Percentiles rank a stretch among this genome's conserved stretches.
These are phyloP conservation scores for Exophiala calicioides DNA, from an alignment of 2,329 filamentous ascomycete species.

Conservation along the genomic window DNA sequence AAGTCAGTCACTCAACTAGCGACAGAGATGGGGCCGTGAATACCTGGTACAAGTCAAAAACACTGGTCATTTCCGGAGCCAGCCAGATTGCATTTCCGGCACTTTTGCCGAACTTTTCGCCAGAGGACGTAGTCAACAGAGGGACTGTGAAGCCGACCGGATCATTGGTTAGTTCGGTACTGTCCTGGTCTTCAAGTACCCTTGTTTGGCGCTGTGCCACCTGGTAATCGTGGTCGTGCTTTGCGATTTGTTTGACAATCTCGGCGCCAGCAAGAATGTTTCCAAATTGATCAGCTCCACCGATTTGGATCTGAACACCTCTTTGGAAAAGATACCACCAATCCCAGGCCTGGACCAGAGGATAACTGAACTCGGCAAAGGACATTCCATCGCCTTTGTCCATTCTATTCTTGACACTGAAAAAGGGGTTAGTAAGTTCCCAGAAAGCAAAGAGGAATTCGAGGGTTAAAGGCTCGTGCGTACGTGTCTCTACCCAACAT, in stretches of 20 bases:
- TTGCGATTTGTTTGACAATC: slow-evolving; percentile 73
- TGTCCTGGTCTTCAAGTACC: slow-evolving; percentile 14
- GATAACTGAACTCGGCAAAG: slow-evolving; percentile 89
- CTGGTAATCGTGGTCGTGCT: slow-evolving; percentile 51
- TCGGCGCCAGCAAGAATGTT: slow-evolving; percentile 93
- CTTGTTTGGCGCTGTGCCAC: slow-evolving; percentile 22
- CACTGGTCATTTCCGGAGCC: slow-evolving; percentile 73
- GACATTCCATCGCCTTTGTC: slow-evolving; percentile 89
- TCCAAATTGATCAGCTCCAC: slow-evolving; percentile 92
- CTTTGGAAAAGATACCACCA: slow-evolving; percentile 85
- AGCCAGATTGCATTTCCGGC: slow-evolving; percentile 94
- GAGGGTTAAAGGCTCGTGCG: no score
- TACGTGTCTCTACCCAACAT: slow-evolving; percentile 88
- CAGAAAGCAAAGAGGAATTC: not conserved
- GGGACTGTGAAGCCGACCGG: slow-evolving; percentile 90
- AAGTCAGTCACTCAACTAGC: no score
- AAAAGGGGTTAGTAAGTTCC: slow-evolving; percentile 33
- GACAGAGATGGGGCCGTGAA: no score
- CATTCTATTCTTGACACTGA: slow-evolving; percentile 74
- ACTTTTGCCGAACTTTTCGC: slow-evolving; percentile 92
- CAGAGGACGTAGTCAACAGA: slow-evolving; percentile 79
- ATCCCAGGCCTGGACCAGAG: slow-evolving; percentile 92
- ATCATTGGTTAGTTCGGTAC: slow-evolving; percentile 36
- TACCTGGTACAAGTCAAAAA: slow-evolving; percentile 81
- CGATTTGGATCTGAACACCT: slow-evolving; percentile 80